Evolutionary conservation across 371 early-diverging fungal genomes (phyloP).

Genomic region (Lichtheimia corymbifera): DNA sequence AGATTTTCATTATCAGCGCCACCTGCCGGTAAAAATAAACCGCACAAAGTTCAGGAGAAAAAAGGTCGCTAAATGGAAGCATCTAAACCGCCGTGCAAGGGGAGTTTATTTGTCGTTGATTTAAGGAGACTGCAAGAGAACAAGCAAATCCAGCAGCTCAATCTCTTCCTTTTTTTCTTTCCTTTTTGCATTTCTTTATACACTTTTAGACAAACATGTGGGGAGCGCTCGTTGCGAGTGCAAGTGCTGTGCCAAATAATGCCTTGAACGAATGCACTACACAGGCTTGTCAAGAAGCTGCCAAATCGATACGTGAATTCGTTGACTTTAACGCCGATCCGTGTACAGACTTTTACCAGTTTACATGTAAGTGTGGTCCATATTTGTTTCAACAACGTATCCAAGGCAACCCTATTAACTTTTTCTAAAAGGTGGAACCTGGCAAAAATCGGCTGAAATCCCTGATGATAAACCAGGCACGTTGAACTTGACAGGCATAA

Average conservation of each 20-base stretch:
- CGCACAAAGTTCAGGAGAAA: too few species aligned
- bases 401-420: background rate
- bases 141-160: too few species aligned
- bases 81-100: too few species aligned
- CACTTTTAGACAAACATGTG: background rate
- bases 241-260: background rate
- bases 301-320: conserved; percentile 35
- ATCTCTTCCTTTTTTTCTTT: background rate
- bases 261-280: conserved; percentile 32
- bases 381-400: background rate
- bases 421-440: conserved; percentile 46
- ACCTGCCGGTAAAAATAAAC: too few species aligned
- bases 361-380: conserved; percentile 39
- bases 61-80: too few species aligned
- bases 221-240: conserved; percentile 1
- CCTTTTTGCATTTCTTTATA: background rate
- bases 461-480: conserved; percentile 50
- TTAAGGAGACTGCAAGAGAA: too few species aligned
- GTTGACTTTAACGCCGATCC: conserved; percentile 42
- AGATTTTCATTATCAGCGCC: too few species aligned
- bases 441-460: conserved; percentile 37
- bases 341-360: conserved; percentile 51
- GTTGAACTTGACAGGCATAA: background rate
- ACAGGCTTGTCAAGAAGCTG: conserved; percentile 43
- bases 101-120: too few species aligned